Evolutionary conservation across 768 basidiomycete species (phyloP).

Genomic region (Scleroderma bovista): DNA sequence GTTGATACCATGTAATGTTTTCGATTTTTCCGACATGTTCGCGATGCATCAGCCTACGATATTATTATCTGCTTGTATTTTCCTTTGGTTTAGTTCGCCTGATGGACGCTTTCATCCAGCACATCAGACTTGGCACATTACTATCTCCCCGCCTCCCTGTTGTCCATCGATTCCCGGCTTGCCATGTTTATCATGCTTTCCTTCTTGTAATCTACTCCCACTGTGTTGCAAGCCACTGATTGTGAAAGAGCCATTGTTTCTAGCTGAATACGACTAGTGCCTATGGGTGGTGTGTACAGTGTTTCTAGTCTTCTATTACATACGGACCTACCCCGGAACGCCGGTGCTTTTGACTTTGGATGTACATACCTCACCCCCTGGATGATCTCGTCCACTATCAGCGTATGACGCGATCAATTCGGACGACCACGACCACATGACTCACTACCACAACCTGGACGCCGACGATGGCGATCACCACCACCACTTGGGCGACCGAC

Average conservation of each 20-base stretch:
- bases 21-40: constrained; percentile 4
- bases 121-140: constrained; percentile 9
- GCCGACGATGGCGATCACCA: too few species aligned
- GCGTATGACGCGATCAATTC: too few species aligned
- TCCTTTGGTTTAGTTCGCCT: constrained; percentile 7
- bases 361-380: too few species aligned
- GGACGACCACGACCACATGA: too few species aligned
- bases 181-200: constrained; percentile 1
- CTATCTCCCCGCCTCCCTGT: constrained; percentile 1
- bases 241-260: not conserved
- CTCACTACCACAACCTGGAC: too few species aligned
- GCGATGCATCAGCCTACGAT: constrained; percentile 19
- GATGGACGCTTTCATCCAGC: not conserved
- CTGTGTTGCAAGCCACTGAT: not conserved
- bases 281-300: not conserved
- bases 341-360: too few species aligned
- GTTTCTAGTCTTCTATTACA: too few species aligned
- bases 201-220: not conserved
- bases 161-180: not conserved
- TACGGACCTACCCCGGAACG: too few species aligned
- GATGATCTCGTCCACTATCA: too few species aligned
- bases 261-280: not conserved
- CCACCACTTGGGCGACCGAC: too few species aligned
- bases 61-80: constrained; percentile 17
- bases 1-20: not conserved